Conservation (phyloP, 306 rosid genomes). For the Hippophae rhamnoides region DNA sequence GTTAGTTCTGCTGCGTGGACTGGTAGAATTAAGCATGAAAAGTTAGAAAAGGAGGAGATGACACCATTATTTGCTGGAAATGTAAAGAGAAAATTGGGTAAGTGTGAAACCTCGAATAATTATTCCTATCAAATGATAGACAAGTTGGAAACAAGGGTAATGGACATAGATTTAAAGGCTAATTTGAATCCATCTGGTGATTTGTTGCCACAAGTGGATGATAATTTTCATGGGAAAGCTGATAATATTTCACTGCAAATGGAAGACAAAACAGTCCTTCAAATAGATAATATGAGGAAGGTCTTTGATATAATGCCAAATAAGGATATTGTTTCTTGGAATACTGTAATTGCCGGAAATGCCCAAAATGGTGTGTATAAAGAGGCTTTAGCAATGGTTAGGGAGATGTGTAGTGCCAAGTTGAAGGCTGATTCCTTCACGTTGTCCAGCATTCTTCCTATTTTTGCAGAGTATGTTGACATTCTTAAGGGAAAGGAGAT, state of each 20-base stretch:
- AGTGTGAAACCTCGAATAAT: constrained; percentile 6
- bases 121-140: constrained; percentile 4
- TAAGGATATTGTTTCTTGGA: constrained; percentile 78
- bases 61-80: constrained; percentile 1
- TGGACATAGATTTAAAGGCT: constrained; percentile 1
- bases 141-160: constrained; percentile 1
- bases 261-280: constrained; percentile 1
- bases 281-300: constrained; percentile 37
- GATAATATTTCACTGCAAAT: neutral
- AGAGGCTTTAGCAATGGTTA: constrained; percentile 48
- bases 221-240: constrained; percentile 2
- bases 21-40: constrained; percentile 1
- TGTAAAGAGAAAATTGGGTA: constrained; percentile 7
- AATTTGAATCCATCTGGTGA: neutral
- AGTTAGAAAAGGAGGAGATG: constrained; percentile 3
- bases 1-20: constrained; percentile 2
- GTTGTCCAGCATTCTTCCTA: constrained; percentile 71
- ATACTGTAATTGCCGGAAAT: constrained; percentile 60
- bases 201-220: neutral
- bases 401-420: constrained; percentile 42
- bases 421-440: constrained; percentile 71
- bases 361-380: constrained; percentile 56
- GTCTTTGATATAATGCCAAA: constrained; percentile 61
- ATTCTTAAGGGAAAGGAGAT: constrained; percentile 69
- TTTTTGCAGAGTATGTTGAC: constrained; percentile 56